Conservation (phyloP, 2,329 filamentous ascomycete genomes). For the Colletotrichum falcatum region DNA sequence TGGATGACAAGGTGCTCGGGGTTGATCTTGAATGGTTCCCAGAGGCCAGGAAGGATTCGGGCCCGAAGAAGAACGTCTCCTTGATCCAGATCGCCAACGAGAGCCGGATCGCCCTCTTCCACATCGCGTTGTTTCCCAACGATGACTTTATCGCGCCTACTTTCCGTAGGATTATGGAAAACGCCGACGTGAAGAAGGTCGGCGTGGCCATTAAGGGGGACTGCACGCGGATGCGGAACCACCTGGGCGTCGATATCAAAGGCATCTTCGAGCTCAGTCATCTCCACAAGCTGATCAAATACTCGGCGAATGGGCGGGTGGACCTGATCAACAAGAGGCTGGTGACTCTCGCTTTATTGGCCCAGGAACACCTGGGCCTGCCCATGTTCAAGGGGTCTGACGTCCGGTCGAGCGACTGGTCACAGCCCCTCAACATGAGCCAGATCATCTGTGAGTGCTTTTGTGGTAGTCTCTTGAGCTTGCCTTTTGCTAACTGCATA, state of each 20-base stretch:
- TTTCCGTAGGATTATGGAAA: slow-evolving; percentile 79
- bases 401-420: slow-evolving; percentile 84
- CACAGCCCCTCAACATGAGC: slow-evolving; percentile 65
- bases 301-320: slow-evolving; percentile 63
- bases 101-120: slow-evolving; percentile 83
- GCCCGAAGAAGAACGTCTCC: slow-evolving; percentile 77
- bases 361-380: slow-evolving; percentile 76
- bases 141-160: slow-evolving; percentile 76
- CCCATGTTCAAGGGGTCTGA: slow-evolving; percentile 79
- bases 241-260: slow-evolving; percentile 71
- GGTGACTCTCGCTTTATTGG: slow-evolving; percentile 76
- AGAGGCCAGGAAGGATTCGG: slow-evolving; percentile 58
- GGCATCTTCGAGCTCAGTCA: slow-evolving; percentile 87
- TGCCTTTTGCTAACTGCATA: slow-evolving; percentile 44
- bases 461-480: neutral
- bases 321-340: slow-evolving; percentile 73
- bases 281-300: slow-evolving; percentile 81
- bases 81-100: slow-evolving; percentile 86
- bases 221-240: slow-evolving; percentile 74
- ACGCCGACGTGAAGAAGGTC: slow-evolving; percentile 75
- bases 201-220: slow-evolving; percentile 83
- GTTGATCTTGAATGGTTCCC: slow-evolving; percentile 90
- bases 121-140: slow-evolving; percentile 74
- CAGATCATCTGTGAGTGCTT: slow-evolving; percentile 76
- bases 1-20: slow-evolving; percentile 78